phyloP scores from a whole-genome alignment of 1,284 basidiomycete species.

The Bjerkandera adusta region DNA sequence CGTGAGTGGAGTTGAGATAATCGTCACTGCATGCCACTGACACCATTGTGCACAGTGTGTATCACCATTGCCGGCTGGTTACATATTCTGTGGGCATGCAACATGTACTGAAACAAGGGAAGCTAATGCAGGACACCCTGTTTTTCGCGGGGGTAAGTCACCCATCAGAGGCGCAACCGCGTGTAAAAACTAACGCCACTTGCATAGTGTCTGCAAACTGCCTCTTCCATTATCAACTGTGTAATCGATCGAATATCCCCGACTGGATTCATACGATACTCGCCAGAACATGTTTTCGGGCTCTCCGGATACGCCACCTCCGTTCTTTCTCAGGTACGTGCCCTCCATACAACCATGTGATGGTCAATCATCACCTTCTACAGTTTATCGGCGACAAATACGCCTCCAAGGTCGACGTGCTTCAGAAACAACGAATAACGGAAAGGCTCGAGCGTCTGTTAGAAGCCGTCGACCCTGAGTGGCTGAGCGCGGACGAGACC shows the following conservation, averaged over 20 bases:
- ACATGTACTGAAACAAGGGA: conserved; percentile 21
- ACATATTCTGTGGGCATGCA: conserved; percentile 33
- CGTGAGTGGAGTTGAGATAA: too few relatives aligned
- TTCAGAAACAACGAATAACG: conserved; percentile 27
- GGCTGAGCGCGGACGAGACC: conserved; percentile 24
- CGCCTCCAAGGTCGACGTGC: conserved; percentile 22
- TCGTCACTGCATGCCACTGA: too few relatives aligned
- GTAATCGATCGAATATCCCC: conserved; percentile 29
- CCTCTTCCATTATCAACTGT: conserved; percentile 28
- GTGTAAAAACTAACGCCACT: neutral
- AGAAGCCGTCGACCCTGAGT: conserved; percentile 21
- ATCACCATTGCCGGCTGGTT: conserved; percentile 33
- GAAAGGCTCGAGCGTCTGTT: conserved; percentile 25
- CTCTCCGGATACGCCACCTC: conserved; percentile 40
- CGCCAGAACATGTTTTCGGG: conserved; percentile 41
- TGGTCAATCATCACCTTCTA: conserved; percentile 23
- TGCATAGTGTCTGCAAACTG: conserved; percentile 30
- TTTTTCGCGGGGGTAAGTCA: conserved; percentile 22
- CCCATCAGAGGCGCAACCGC: neutral
- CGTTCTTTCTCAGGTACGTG: conserved; percentile 32
- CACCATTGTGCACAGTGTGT: conserved; percentile 20
- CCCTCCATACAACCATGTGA: neutral
- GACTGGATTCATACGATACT: conserved; percentile 35
- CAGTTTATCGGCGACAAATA: conserved; percentile 32
- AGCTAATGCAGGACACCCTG: conserved; percentile 19